A percentile compares a stretch with the other conserved stretches of the same genome.
phyloP scores from a whole-genome alignment of 192 early-diverging fungal species.

The Rhizophagus clarus region DNA sequence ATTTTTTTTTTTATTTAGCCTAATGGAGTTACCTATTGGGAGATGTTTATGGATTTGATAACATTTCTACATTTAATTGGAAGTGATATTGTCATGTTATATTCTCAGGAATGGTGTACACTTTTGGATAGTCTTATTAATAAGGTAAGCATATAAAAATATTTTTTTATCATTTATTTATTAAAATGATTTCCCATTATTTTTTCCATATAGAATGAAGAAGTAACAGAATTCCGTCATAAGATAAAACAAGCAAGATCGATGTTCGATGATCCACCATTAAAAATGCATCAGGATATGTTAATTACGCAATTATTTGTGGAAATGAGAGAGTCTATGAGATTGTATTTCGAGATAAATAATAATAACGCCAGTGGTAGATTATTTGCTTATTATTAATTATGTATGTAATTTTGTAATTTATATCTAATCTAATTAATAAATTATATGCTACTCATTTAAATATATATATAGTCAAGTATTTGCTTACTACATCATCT shows the following conservation, averaged over 20 bases:
- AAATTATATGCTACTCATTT: no score
- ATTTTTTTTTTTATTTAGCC: conserved; percentile 12
- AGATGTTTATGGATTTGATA: conserved; percentile 43
- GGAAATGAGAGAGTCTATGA: conserved; percentile 43
- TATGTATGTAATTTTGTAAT: background rate
- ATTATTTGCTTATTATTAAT: conserved; percentile 30
- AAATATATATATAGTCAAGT: no score
- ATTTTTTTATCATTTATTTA: background rate
- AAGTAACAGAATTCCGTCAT: background rate
- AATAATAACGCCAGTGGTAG: background rate
- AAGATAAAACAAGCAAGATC: conserved; percentile 31
- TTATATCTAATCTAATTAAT: no score
- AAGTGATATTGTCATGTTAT: conserved; percentile 38
- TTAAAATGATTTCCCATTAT: background rate
- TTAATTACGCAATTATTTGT: conserved; percentile 42
- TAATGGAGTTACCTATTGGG: conserved; percentile 33
- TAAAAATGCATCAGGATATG: conserved; percentile 30
- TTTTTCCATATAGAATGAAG: background rate
- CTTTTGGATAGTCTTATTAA: conserved; percentile 38
- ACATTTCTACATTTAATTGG: conserved; percentile 41
- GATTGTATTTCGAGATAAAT: conserved; percentile 36
- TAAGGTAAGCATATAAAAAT: conserved; percentile 32
- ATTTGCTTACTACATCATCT: no score
- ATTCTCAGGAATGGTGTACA: conserved; percentile 44
- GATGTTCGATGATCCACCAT: conserved; percentile 48